Base-by-base conservation (phyloP, 805 yeast species). In the Teunomyces atbi region DNA sequence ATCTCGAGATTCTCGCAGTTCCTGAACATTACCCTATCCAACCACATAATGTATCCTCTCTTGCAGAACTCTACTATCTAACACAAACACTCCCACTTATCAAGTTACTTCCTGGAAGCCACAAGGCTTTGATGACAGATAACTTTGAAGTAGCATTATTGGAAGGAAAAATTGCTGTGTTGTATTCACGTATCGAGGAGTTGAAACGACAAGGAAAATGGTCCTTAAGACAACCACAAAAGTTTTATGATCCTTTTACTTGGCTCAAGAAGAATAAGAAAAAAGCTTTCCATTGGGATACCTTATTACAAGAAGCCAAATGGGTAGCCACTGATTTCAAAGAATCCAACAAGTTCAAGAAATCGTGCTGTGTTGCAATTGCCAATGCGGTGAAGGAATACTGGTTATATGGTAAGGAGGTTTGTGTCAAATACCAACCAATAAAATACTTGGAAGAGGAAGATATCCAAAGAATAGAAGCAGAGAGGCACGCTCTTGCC, bases 151-250 rank as follows among this genome's bases (percentile, higher is more conserved):
- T 86, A 56, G 88, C 96, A 0, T 69, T 91, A 28, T 78, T 89
- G 11, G 99, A 94, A 60, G 96, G 97, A 3, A 86, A 91, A 60
- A 83, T 92, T 2, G 88, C 96, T 0, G 97, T 90, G 8, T 82
- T 89, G 15, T 86, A 89, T 56, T 86, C 95, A 1, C 75, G 98
- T 50, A 91, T 94, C 40, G 98, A 92, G 59, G 98, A 92, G 62
- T 73, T 94, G 51, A 89, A 89, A 62, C 74, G 96, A 40, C 84
- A 85, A 47, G 86, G 88, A 2, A 83, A 87, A 56, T 94, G 99
- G 98, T 84, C 96, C 18, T 70, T 94, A 44, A 76, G 96, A 44
- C 99, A 94, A 62, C 96, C 96, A 0, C 72, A 77, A 44, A 76
- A 79, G 51, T 84, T 76, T 57, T 59, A 74, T 10, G 96, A 89